phyloP scores from a whole-genome alignment of 2,329 filamentous ascomycete species.

The Pleoardoris graminearum region DNA sequence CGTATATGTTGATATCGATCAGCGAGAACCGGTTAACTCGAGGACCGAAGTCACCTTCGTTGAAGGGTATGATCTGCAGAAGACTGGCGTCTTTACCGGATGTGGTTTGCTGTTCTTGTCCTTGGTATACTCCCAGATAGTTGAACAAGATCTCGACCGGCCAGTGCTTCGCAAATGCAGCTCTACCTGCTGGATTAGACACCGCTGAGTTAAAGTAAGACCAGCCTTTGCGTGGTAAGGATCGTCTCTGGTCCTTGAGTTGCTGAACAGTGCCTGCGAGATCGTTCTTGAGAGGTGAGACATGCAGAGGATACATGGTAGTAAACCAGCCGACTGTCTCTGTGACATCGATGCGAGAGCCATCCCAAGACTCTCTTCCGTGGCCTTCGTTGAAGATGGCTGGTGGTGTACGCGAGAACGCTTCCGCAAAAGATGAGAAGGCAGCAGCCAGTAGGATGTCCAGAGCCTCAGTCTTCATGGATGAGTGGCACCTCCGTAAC shows the following conservation, averaged over 20 bases:
- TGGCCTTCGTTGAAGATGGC: slow-evolving; percentile 30
- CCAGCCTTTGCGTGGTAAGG: not conserved
- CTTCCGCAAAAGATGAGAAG: slow-evolving; percentile 52
- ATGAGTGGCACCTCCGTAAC: slow-evolving; percentile 16
- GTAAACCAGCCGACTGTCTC: slow-evolving; percentile 26
- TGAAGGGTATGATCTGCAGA: too few species aligned
- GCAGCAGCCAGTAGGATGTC: slow-evolving; percentile 26
- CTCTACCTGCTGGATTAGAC: not conserved
- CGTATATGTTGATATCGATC: slow-evolving; percentile 13
- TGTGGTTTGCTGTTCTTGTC: slow-evolving; percentile 40
- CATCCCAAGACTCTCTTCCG: slow-evolving; percentile 30
- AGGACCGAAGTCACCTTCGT: slow-evolving; percentile 1
- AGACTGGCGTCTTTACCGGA: too few species aligned
- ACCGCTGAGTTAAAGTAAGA: not conserved
- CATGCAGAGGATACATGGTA: slow-evolving; percentile 13
- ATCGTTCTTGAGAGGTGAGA: not conserved
- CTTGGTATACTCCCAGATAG: slow-evolving; percentile 53
- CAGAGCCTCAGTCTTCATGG: slow-evolving; percentile 53
- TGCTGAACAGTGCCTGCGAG: not conserved
- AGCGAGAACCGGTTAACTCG: slow-evolving; percentile 13
- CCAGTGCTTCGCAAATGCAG: not conserved
- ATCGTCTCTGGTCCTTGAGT: not conserved
- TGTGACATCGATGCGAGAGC: slow-evolving; percentile 18
- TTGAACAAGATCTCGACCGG: slow-evolving; percentile 59
- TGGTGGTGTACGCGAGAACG: slow-evolving; percentile 48